phyloP scores from a whole-genome alignment of 2,329 filamentous ascomycete species.

The Dendrostoma leiphaemia region DNA sequence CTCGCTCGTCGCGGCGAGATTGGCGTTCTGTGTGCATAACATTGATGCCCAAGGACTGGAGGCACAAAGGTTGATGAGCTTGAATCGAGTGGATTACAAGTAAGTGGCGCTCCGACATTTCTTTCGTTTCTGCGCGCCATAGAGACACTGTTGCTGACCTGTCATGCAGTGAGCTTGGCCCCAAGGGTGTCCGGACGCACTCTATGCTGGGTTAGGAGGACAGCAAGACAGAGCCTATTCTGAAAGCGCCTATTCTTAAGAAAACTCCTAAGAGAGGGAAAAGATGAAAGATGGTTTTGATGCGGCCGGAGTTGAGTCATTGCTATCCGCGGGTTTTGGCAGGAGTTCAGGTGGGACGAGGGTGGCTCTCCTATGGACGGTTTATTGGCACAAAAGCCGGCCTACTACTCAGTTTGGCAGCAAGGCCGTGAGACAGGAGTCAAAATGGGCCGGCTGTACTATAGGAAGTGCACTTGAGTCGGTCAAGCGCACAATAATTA shows the following conservation, averaged over 20 bases:
- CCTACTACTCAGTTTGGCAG: no score
- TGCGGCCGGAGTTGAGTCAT: conserved; percentile 2
- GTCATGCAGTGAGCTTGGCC: conserved; percentile 47
- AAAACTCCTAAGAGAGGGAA: background rate
- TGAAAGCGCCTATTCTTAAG: background rate
- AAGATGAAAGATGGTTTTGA: background rate
- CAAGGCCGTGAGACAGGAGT: no score
- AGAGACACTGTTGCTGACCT: conserved; percentile 17
- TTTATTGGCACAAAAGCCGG: background rate
- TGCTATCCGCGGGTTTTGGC: conserved; percentile 1
- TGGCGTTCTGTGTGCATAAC: conserved; percentile 59
- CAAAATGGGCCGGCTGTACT: background rate
- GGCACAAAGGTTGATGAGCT: conserved; percentile 53
- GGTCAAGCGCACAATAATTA: background rate
- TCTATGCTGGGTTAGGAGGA: conserved; percentile 46
- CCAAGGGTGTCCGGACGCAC: conserved; percentile 52
- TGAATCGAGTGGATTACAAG: conserved; percentile 61
- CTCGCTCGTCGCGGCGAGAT: conserved; percentile 74
- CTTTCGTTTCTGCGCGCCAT: background rate
- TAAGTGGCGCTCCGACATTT: conserved; percentile 33
- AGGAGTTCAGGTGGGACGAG: conserved; percentile 6
- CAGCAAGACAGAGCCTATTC: background rate
- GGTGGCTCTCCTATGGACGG: background rate
- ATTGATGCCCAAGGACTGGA: conserved; percentile 51
- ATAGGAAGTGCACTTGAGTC: background rate